These are phyloP conservation scores for Magnolia sinica DNA, from an alignment of 164 flowering plant species.

Conservation along the genomic window DNA sequence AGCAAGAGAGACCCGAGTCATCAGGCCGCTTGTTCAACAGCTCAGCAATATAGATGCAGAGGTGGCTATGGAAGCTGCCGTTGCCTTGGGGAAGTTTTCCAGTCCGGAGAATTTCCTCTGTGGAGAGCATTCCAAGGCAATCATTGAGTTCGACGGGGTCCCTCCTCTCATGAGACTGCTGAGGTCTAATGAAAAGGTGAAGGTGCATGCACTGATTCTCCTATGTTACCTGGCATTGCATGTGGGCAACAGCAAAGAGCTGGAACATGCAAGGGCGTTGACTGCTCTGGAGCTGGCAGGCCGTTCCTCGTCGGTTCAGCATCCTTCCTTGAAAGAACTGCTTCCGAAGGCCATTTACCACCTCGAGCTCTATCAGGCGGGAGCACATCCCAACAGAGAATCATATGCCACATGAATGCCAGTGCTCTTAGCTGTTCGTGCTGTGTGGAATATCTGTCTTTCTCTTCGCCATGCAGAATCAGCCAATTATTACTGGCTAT, in stretches of 20 bases:
- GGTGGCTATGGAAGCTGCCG: slow-evolving; percentile 68
- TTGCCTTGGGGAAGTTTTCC: slow-evolving; percentile 65
- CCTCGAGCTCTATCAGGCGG: slow-evolving; percentile 63
- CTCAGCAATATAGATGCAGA: slow-evolving; percentile 39
- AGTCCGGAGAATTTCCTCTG: slow-evolving; percentile 48
- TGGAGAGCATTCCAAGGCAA: slow-evolving; percentile 63
- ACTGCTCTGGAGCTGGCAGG: slow-evolving; percentile 46
- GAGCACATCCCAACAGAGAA: slow-evolving; percentile 38
- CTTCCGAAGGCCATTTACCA: slow-evolving; percentile 50
- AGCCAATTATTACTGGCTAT: neutral
- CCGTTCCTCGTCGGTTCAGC: slow-evolving; percentile 36
- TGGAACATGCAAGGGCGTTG: slow-evolving; percentile 54
- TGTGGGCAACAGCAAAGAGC: slow-evolving; percentile 50
- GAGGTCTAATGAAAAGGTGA: slow-evolving; percentile 39
- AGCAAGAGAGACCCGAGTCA: slow-evolving; percentile 64
- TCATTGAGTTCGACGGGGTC: slow-evolving; percentile 58
- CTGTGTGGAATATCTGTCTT: neutral
- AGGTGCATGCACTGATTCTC: slow-evolving; percentile 45
- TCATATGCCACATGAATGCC: slow-evolving; percentile 19
- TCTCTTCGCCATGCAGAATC: neutral
- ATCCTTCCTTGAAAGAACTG: slow-evolving; percentile 55
- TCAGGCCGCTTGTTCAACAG: slow-evolving; percentile 48
- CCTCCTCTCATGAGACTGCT: slow-evolving; percentile 51
- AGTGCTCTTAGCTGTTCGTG: neutral
- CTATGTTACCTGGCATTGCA: slow-evolving; percentile 70